phyloP scores from a whole-genome alignment of 2,329 filamentous ascomycete species.

The Coniella vitis region DNA sequence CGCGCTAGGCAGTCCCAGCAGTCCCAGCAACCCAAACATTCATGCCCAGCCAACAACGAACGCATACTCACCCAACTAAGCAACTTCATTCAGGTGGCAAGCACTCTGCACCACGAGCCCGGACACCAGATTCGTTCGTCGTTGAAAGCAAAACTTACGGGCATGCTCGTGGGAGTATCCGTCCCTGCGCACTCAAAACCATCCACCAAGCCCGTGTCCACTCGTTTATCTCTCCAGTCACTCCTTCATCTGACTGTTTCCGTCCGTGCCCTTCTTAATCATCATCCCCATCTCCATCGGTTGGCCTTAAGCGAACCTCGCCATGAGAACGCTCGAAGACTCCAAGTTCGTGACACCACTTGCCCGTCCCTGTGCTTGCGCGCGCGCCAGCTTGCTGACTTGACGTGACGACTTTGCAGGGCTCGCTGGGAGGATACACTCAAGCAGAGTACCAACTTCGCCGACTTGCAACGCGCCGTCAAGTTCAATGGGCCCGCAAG shows the following conservation, averaged over 20 bases:
- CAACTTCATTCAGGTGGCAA: no score
- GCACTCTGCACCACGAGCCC: no score
- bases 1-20: neutral
- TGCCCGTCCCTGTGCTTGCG: neutral
- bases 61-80: no score
- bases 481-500: constrained; percentile 51
- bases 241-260: neutral
- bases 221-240: neutral
- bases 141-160: no score
- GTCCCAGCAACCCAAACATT: neutral
- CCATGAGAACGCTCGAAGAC: constrained; percentile 49
- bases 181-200: neutral
- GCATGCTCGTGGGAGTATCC: no score
- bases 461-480: constrained; percentile 59
- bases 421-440: constrained; percentile 62
- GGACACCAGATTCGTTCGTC: no score
- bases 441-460: constrained; percentile 48
- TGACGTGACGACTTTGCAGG: constrained; percentile 35
- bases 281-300: neutral
- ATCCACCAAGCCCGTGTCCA: neutral
- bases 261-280: no score
- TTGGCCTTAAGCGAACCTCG: constrained; percentile 1
- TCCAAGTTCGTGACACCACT: constrained; percentile 34
- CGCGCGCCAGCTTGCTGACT: neutral
- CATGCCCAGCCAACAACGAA: no score